These are phyloP conservation scores for Tribonema minus DNA, from an alignment of 108 stramenopile species.

Conservation along the genomic window DNA sequence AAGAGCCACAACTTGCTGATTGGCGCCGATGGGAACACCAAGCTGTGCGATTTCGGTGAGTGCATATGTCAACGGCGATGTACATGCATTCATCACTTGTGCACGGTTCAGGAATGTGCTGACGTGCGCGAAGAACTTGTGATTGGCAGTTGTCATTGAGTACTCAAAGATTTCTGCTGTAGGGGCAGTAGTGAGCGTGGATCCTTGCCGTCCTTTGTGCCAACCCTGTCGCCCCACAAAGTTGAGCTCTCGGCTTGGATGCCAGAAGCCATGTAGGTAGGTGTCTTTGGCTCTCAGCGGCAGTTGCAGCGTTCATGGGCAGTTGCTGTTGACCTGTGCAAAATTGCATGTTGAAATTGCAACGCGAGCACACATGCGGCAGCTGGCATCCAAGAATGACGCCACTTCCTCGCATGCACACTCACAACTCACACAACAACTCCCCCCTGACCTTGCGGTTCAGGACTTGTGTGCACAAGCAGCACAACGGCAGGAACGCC, in stretches of 20 bases:
- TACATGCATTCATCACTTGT: too few relatives aligned
- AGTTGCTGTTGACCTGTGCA: not conserved
- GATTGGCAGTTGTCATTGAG: not conserved
- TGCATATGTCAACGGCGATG: too few relatives aligned
- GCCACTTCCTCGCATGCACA: not conserved
- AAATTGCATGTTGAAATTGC: not conserved
- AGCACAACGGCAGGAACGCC: conserved; percentile 37
- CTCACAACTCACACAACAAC: not conserved
- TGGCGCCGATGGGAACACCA: conserved; percentile 37
- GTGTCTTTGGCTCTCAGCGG: too few relatives aligned
- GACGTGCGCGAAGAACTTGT: not conserved
- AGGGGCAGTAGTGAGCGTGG: too few relatives aligned
- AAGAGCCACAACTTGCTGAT: conserved; percentile 56
- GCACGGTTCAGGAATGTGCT: conserved; percentile 11
- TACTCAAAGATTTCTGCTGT: not conserved
- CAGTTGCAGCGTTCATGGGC: not conserved
- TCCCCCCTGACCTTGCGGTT: not conserved
- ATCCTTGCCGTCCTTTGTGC: too few relatives aligned
- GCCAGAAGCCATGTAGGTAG: too few relatives aligned
- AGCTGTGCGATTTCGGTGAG: conserved; percentile 55
- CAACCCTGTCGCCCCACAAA: too few relatives aligned
- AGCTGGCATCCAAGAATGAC: too few relatives aligned
- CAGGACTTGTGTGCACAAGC: conserved; percentile 13
- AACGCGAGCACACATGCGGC: not conserved
- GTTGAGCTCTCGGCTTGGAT: too few relatives aligned